Conservation (phyloP, 371 early-diverging fungal genomes). For the Apophysomyces ossiformis region DNA sequence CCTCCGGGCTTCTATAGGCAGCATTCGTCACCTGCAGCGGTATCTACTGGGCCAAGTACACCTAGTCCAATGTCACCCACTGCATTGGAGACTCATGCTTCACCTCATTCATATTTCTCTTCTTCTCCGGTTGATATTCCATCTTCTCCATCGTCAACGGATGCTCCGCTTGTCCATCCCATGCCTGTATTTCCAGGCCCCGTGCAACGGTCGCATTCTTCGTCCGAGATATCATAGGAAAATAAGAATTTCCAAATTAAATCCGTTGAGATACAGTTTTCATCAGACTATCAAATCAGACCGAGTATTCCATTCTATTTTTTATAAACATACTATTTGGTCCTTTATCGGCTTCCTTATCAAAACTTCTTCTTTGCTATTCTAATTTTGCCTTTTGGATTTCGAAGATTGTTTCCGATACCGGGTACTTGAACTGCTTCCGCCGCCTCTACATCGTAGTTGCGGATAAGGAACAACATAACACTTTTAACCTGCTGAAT, state of each 20-base stretch:
- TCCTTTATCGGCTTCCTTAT: too few relatives aligned
- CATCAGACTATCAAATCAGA: too few relatives aligned
- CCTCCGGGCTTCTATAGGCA: constrained; percentile 34
- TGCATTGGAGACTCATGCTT: neutral
- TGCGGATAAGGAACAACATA: constrained; percentile 25
- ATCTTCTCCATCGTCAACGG: neutral
- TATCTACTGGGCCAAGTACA: neutral
- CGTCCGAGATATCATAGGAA: too few relatives aligned
- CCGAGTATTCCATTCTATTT: too few relatives aligned
- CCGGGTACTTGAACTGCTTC: constrained; percentile 1
- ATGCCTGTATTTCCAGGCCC: too few relatives aligned
- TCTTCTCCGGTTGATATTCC: constrained; percentile 2
- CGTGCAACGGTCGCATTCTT: too few relatives aligned
- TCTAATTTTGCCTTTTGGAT: neutral
- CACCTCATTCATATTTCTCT: neutral
- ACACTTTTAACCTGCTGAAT: constrained; percentile 33
- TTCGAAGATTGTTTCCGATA: neutral
- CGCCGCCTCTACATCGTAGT: constrained; percentile 17
- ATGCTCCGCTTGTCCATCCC: neutral
- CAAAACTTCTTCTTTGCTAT: neutral
- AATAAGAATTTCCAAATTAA: too few relatives aligned
- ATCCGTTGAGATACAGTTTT: too few relatives aligned
- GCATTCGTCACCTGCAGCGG: constrained; percentile 43
- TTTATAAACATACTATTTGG: too few relatives aligned
- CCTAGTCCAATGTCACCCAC: neutral